phyloP scores from a whole-genome alignment of 2,329 filamentous ascomycete species.

The Aspergillus flavus region DNA sequence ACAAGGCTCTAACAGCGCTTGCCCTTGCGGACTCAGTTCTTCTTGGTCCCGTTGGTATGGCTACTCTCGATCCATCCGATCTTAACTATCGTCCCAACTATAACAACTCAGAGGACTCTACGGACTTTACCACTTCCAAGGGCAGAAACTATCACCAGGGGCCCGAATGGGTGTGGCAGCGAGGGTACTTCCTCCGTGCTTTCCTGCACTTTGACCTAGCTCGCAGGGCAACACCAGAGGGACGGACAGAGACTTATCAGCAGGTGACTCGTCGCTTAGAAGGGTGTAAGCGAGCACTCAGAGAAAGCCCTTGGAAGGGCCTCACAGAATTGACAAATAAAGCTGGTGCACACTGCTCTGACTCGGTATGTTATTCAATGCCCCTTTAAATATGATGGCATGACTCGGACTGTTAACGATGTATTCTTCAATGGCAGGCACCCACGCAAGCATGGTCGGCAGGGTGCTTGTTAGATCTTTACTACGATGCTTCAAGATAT shows the following conservation, averaged over 20 bases:
- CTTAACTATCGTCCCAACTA: conserved; percentile 95
- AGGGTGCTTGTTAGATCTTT: conserved; percentile 90
- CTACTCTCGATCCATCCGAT: conserved; percentile 88
- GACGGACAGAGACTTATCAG: conserved; percentile 85
- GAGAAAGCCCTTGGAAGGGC: conserved; percentile 82
- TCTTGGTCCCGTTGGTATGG: conserved; percentile 89
- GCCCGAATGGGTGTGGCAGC: conserved; percentile 97
- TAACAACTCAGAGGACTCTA: conserved; percentile 89
- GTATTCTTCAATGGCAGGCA: conserved; percentile 56
- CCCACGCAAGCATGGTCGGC: conserved; percentile 97
- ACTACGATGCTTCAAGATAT: conserved; percentile 76
- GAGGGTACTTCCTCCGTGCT: conserved; percentile 90
- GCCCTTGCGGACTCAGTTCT: conserved; percentile 77
- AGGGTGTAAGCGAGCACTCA: conserved; percentile 83
- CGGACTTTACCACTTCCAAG: conserved; percentile 88
- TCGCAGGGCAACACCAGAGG: conserved; percentile 67
- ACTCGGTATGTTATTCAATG: conserved; percentile 68
- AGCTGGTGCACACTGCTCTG: conserved; percentile 76
- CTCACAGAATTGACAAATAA: conserved; percentile 92
- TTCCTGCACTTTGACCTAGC: conserved; percentile 86
- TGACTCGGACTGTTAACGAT: conserved; percentile 11
- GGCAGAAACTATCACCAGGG: conserved; percentile 98
- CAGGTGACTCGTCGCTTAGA: conserved; percentile 83
- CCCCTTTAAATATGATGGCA: conserved; percentile 2
- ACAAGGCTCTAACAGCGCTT: conserved; percentile 78